Base-by-base conservation (phyloP, 257 asterid species). In the Agastache rugosa region DNA sequence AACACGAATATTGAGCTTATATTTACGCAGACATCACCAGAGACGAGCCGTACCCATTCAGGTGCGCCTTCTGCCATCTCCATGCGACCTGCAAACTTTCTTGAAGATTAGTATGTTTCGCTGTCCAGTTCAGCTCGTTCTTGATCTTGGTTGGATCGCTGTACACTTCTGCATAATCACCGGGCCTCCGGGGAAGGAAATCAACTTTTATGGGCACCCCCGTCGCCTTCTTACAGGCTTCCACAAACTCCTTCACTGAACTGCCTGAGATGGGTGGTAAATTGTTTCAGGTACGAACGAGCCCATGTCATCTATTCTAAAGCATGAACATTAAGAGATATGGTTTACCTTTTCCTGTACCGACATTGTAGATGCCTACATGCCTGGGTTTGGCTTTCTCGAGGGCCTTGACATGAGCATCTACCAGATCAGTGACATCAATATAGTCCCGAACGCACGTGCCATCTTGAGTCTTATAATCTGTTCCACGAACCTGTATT, bases 41-140 rank as follows among this genome's bases (percentile, higher is more conserved):
- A 67, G 88, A 74, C 5, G 85, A 31, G 10, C 77, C 83, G 12
- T 92, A 93, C 37, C 98, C 98, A 20, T 92, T 78, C 51, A 75
- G 58, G 69, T 93, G 98, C 0, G 86, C 83, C 85, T 89, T 90
- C 87, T 93, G 98, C 98, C 98, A 93, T 83, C 93, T 91, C 98
- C 98, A 93, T 0, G 98, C 97, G 3, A 78, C 50, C 85, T 74
- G 82, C 87, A 93, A 74, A 75, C 98, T 93, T 63, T 83, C 81
- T 75, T 86, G 83, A 54, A 93, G 97, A 77, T 92, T 73, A 0
- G 89, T 88, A 78, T 93, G 73, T 58, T 80, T 70, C 0, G 98
- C 98, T 0, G 97, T 93, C 98, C 98, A 93, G 85, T 90, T 93
- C 47, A 93, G 78, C 72, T 93, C 97, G 5, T 58, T 77, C 77